Conservation (phyloP, 2,329 filamentous ascomycete genomes). For the Aspergillus sp. region DNA sequence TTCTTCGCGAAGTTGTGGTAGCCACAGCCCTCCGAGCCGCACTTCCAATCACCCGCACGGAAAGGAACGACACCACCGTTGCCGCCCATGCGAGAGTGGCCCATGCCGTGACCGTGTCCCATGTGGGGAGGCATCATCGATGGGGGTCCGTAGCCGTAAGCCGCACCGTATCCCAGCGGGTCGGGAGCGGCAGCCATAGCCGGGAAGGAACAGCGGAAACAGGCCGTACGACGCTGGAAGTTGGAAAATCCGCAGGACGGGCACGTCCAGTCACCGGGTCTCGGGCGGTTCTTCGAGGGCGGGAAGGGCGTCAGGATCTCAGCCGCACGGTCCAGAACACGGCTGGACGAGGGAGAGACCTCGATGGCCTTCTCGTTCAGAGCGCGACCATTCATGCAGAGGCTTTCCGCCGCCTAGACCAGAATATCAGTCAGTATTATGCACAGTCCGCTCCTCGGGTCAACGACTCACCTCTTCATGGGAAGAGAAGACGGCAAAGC, state of each 20-base stretch:
- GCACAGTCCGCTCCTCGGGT: slow-evolving; percentile 5
- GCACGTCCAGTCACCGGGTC: slow-evolving; percentile 98
- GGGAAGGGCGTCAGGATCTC: slow-evolving; percentile 97
- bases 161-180: slow-evolving; percentile 66
- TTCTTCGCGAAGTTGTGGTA: slow-evolving; percentile 99
- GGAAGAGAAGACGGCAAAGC: slow-evolving; percentile 97
- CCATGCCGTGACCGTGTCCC: slow-evolving; percentile 57
- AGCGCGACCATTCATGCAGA: slow-evolving; percentile 98
- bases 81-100: slow-evolving; percentile 66
- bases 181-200: slow-evolving; percentile 79
- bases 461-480: slow-evolving; percentile 81
- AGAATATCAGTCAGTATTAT: slow-evolving; percentile 7
- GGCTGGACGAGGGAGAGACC: slow-evolving; percentile 94
- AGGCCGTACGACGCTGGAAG: slow-evolving; percentile 96
- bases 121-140: slow-evolving; percentile 79
- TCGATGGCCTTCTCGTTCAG: slow-evolving; percentile 99
- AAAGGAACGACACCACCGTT: slow-evolving; percentile 87
- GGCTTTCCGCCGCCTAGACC: slow-evolving; percentile 79
- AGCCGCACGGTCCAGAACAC: slow-evolving; percentile 89
- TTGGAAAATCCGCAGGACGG: slow-evolving; percentile 98
- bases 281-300: slow-evolving; percentile 95
- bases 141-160: slow-evolving; percentile 59
- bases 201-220: slow-evolving; percentile 99
- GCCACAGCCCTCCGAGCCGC: slow-evolving; percentile 91
- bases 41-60: slow-evolving; percentile 98